A percentile compares a stretch with the other conserved stretches of the same genome.
phyloP scores from a whole-genome alignment of 2,329 filamentous ascomycete species.

The Fusarium miscanthi region DNA sequence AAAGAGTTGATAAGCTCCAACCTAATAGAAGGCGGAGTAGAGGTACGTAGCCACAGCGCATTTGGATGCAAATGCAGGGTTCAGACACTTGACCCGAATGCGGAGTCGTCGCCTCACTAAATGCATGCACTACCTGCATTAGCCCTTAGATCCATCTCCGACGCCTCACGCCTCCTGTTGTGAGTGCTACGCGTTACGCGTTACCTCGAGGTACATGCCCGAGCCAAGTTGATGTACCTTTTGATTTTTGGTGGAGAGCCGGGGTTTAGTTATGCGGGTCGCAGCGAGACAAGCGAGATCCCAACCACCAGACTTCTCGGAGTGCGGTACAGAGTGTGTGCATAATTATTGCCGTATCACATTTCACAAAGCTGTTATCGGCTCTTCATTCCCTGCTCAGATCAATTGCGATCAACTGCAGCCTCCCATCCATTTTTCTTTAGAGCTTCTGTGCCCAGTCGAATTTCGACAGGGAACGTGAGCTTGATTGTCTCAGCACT shows the following conservation, averaged over 20 bases:
- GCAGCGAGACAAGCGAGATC: not conserved
- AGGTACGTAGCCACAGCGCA: conserved; percentile 9
- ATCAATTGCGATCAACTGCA: not conserved
- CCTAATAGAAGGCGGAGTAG: conserved; percentile 4
- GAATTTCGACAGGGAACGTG: not conserved
- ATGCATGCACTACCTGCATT: conserved; percentile 10
- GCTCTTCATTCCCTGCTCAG: not conserved
- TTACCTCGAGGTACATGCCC: conserved; percentile 9
- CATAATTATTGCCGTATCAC: not conserved
- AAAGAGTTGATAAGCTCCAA: conserved; percentile 39
- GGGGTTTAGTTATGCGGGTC: conserved; percentile 2
- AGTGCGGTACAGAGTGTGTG: not conserved
- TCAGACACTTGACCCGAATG: conserved; percentile 10
- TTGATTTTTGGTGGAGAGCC: conserved; percentile 3
- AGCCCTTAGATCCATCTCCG: not conserved
- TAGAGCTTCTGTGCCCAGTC: not conserved
- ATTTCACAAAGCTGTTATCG: not conserved
- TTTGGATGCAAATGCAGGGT: conserved; percentile 4
- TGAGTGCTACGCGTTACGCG: conserved; percentile 13
- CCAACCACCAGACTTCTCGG: conserved; percentile 18
- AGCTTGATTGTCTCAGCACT: conserved; percentile 2
- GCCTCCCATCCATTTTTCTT: not conserved
- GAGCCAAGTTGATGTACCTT: conserved; percentile 6
- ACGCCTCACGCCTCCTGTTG: not conserved
- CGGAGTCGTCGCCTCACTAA: conserved; percentile 17